Evolutionary conservation across 768 basidiomycete genomes (phyloP), one percentile per base, ranked within the genome.

Genomic region (Tulasnella sp.): DNA sequence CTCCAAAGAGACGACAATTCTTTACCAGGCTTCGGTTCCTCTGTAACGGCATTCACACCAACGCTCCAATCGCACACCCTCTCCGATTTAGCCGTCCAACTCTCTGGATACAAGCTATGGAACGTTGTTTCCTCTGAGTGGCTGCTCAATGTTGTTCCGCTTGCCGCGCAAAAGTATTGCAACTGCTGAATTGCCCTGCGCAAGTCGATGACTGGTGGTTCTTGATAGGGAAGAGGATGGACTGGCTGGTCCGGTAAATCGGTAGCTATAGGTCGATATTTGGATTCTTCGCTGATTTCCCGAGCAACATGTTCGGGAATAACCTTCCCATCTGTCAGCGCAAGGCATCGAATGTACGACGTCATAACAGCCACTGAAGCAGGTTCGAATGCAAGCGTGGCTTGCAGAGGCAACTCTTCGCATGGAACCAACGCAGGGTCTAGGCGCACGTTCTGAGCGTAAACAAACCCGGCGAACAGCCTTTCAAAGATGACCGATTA

Each of bases 391-490:
- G 83, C 81, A 71, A 96, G 85, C 34, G 88, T 87, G 0, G 85
- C 85, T 82, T 97, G 95, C 25, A 96, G 82, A 8, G 95, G 92
- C 49, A 99, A 88, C 76, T 91, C 90, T 15, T 82, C 81, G 52
- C 87, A 80, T 3, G 96, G 96, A 38, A 98, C 87, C 67, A 91
- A 84, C 7, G 88, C 87, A 22, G 87, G 82, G 85, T 97, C 95
- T 95, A 81, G 38, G 36, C 22, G n/a, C 38, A 8, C 9, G 49
- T 15, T 72, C 22, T 2, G 25, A 34, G 37, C 36, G 37, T 38
- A 37, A 76, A 39, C 29, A 67, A 42, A 14, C 29, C 25, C 40
- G 25, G 36, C 19, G 25, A 37, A 69, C 67, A 22, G n/a, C 22
- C 25, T 69, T 36, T n/a, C 67, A 64, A 15, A 52, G 12, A 15